A percentile compares a stretch with the other conserved stretches of the same genome.
Conservation (phyloP, 108 stramenopile genomes). For the Conticribra guillardii region DNA sequence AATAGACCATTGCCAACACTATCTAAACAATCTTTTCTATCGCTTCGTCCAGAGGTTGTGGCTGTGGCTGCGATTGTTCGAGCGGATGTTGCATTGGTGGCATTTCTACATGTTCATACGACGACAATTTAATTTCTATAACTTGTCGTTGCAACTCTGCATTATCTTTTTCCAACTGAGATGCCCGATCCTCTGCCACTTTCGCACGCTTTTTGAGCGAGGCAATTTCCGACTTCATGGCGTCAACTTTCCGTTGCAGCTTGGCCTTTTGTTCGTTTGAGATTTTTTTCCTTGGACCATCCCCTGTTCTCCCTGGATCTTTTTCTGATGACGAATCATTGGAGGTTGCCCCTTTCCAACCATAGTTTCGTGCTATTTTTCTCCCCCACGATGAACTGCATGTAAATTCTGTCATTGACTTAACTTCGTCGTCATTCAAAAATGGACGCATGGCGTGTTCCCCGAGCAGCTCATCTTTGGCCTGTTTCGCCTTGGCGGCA, state of each 20-base stretch:
- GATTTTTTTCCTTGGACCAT: background rate
- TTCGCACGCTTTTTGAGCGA: background rate
- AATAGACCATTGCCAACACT: no score
- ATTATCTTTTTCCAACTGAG: background rate
- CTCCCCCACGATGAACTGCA: constrained; percentile 38
- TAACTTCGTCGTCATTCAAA: constrained; percentile 26
- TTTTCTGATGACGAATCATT: background rate
- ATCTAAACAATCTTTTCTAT: no score
- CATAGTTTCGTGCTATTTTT: constrained; percentile 20
- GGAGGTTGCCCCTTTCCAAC: constrained; percentile 4
- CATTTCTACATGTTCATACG: no score
- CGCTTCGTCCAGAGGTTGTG: no score
- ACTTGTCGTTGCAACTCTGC: background rate
- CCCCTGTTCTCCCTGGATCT: background rate
- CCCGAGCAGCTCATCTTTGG: constrained; percentile 36
- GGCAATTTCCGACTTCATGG: background rate
- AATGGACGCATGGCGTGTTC: constrained; percentile 26
- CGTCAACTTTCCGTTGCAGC: background rate
- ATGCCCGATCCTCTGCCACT: background rate
- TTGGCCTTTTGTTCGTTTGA: background rate
- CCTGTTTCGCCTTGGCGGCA: constrained; percentile 31
- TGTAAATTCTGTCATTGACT: constrained; percentile 31
- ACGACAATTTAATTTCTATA: no score
- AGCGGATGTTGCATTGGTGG: no score
- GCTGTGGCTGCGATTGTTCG: no score